Conservation (phyloP, 805 yeast species). For the Saccharomycopsis fibuligera region DNA sequence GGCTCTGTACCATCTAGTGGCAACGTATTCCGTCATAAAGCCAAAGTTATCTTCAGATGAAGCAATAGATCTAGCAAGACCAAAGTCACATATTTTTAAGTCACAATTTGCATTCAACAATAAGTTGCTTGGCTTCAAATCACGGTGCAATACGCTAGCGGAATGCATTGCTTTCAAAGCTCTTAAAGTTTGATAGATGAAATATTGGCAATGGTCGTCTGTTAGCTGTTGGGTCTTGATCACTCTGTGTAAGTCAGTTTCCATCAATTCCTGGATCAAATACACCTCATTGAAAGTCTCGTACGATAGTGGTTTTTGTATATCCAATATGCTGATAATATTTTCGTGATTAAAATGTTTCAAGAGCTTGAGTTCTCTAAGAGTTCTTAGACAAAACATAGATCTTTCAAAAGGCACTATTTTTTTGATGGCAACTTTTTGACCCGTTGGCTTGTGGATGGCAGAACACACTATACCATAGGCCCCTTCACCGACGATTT, state of each 20-base stretch:
- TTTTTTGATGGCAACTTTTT: conserved; percentile 70
- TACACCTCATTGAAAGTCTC: conserved; percentile 67
- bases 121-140: conserved; percentile 68
- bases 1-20: conserved; percentile 81
- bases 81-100: conserved; percentile 74
- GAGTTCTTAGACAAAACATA: conserved; percentile 60
- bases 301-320: conserved; percentile 54
- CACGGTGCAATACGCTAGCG: conserved; percentile 70
- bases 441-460: conserved; percentile 50
- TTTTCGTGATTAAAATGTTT: conserved; percentile 68
- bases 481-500: conserved; percentile 73
- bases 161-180: conserved; percentile 68
- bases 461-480: conserved; percentile 77
- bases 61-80: conserved; percentile 54
- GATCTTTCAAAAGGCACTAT: conserved; percentile 64
- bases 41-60: conserved; percentile 44
- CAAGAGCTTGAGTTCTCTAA: conserved; percentile 63
- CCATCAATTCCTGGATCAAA: conserved; percentile 72
- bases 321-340: conserved; percentile 58
- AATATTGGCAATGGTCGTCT: conserved; percentile 65
- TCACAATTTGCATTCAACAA: conserved; percentile 66
- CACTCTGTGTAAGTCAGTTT: conserved; percentile 61
- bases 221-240: conserved; percentile 50
- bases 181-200: conserved; percentile 61
- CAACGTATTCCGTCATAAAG: conserved; percentile 72